phyloP scores from a whole-genome alignment of 805 yeast species.

The Candida coleopterorum region DNA sequence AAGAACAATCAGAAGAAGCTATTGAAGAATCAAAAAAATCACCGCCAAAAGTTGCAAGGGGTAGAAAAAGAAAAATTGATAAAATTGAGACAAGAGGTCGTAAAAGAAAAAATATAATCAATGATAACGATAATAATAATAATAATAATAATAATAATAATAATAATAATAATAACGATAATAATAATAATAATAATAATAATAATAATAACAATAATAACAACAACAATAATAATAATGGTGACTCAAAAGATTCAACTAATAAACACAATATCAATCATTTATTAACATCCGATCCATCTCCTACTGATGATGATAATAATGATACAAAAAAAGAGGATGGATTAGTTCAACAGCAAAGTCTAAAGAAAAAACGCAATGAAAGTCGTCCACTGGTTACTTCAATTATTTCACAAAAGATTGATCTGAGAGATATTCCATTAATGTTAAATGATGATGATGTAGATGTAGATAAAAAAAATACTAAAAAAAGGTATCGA shows the following conservation, averaged over 20 bases:
- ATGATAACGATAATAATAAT: too few relatives aligned
- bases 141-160: too few relatives aligned
- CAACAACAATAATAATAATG: too few relatives aligned
- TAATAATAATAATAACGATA: too few relatives aligned
- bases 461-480: neutral
- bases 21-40: neutral
- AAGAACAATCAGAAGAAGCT: neutral
- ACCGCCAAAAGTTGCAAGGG: constrained; percentile 3
- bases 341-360: neutral
- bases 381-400: constrained; percentile 8
- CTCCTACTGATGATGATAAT: neutral
- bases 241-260: too few relatives aligned
- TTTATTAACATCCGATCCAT: constrained; percentile 6
- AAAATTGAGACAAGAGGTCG: constrained; percentile 8
- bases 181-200: too few relatives aligned
- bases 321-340: neutral
- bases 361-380: neutral
- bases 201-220: too few relatives aligned
- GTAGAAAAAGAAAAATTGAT: constrained; percentile 7
- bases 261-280: constrained; percentile 9
- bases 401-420: constrained; percentile 13
- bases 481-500: constrained; percentile 9
- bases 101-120: constrained; percentile 6
- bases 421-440: constrained; percentile 8
- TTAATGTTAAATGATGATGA: constrained; percentile 3